Conservation (phyloP, 306 rosid species). For the Dalbergia cultrata region DNA sequence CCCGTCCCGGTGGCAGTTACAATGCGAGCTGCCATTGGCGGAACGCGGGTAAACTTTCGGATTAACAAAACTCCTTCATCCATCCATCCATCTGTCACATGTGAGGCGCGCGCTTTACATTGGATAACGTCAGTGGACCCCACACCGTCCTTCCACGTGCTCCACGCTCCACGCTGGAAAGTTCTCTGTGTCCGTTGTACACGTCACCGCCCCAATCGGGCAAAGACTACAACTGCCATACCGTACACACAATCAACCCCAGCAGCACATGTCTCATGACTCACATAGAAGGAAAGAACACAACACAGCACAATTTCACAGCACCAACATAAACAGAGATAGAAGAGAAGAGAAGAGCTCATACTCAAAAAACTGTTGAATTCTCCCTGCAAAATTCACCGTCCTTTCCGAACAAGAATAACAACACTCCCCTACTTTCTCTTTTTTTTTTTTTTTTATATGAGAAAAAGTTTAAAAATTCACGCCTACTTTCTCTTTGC, state of each 20-base stretch:
- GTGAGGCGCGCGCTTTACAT: constrained; percentile 22
- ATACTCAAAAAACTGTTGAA: background rate
- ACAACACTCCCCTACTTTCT: background rate
- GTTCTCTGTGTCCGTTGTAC: constrained; percentile 56
- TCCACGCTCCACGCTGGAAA: constrained; percentile 81
- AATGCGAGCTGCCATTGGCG: constrained; percentile 48
- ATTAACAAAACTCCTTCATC: constrained; percentile 39
- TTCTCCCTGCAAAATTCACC: constrained; percentile 31
- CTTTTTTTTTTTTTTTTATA: too few relatives aligned
- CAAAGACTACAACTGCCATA: constrained; percentile 41
- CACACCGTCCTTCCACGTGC: constrained; percentile 49
- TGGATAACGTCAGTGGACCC: constrained; percentile 74
- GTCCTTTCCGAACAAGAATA: constrained; percentile 7
- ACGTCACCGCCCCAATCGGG: constrained; percentile 63
- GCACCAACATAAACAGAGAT: background rate
- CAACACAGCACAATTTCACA: too few relatives aligned
- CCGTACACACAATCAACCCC: background rate
- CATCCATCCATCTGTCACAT: constrained; percentile 38
- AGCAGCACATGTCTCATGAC: background rate
- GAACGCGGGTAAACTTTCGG: constrained; percentile 51
- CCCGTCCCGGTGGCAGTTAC: constrained; percentile 39
- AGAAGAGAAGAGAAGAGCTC: background rate
- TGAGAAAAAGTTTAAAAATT: too few relatives aligned
- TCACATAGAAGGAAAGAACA: background rate
- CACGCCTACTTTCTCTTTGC: constrained; percentile 43